These are phyloP conservation scores for Neolecta irregularis DNA, from an alignment of 1,139 yeast genomes.

Conservation along the genomic window DNA sequence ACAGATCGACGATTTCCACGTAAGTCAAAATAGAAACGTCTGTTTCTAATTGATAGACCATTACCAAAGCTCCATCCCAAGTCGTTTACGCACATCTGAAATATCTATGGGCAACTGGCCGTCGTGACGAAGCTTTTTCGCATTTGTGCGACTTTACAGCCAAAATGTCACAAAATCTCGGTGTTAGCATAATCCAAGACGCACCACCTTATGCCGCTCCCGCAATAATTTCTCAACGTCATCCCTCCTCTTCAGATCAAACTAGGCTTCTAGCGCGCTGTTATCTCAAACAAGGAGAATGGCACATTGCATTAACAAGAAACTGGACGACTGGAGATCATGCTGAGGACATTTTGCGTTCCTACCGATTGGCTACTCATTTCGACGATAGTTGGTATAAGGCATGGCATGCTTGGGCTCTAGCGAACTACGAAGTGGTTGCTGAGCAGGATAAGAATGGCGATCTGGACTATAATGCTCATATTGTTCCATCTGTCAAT, in stretches of 20 bases:
- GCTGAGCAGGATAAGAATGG: slow-evolving; percentile 34
- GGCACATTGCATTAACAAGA: slow-evolving; percentile 74
- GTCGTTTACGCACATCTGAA: slow-evolving; percentile 94
- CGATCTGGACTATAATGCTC: slow-evolving; percentile 18
- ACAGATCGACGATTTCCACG: slow-evolving; percentile 21
- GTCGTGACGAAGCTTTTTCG: slow-evolving; percentile 67
- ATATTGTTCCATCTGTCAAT: slow-evolving; percentile 16
- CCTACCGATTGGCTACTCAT: slow-evolving; percentile 84
- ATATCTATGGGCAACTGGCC: slow-evolving; percentile 94
- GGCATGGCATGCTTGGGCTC: slow-evolving; percentile 99
- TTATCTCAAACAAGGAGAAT: slow-evolving; percentile 92
- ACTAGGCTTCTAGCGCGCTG: slow-evolving; percentile 86
- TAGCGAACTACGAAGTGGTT: slow-evolving; percentile 90
- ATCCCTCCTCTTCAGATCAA: slow-evolving; percentile 23
- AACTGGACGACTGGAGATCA: slow-evolving; percentile 55
- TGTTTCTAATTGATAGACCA: slow-evolving; percentile 5
- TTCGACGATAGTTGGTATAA: slow-evolving; percentile 90
- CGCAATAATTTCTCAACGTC: slow-evolving; percentile 5
- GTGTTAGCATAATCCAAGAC: slow-evolving; percentile 36
- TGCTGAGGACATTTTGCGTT: slow-evolving; percentile 69
- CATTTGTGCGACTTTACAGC: slow-evolving; percentile 83
- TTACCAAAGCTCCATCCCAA: slow-evolving; percentile 58
- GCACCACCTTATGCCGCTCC: slow-evolving; percentile 5
- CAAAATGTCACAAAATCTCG: slow-evolving; percentile 75
- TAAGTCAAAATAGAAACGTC: neutral